phyloP scores from a whole-genome alignment of 1,284 basidiomycete genomes.

The Cutaneotrichosporon sp. region DNA sequence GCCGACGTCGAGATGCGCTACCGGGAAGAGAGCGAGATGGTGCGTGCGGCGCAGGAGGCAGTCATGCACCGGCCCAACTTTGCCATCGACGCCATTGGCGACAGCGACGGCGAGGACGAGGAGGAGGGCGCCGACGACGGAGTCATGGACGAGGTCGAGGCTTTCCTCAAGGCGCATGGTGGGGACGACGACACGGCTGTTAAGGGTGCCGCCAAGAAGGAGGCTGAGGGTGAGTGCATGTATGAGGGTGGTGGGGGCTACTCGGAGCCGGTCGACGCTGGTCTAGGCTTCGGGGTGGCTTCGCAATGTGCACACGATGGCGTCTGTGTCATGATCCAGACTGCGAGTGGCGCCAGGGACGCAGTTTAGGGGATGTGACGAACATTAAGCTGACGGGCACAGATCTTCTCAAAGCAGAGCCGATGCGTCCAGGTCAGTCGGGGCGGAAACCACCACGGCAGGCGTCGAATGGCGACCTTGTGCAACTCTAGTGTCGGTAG shows the following conservation, averaged over 20 bases:
- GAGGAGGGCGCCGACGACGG: constrained; percentile 52
- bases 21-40: constrained; percentile 52
- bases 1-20: constrained; percentile 45
- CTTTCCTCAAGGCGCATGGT: constrained; percentile 70
- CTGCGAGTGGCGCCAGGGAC: too few relatives aligned
- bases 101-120: constrained; percentile 68
- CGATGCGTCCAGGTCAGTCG: constrained; percentile 21
- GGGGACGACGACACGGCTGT: constrained; percentile 70
- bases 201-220: constrained; percentile 74
- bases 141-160: constrained; percentile 88
- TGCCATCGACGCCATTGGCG: constrained; percentile 84
- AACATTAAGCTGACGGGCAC: constrained; percentile 4
- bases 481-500: too few relatives aligned
- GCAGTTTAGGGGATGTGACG: too few relatives aligned
- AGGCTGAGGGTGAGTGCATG: constrained; percentile 47
- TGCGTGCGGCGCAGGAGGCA: constrained; percentile 73
- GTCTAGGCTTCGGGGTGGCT: too few relatives aligned
- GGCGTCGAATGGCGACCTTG: constrained; percentile 6
- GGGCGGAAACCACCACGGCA: neutral
- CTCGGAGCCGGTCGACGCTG: too few relatives aligned
- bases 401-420: constrained; percentile 39
- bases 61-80: constrained; percentile 86
- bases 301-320: too few relatives aligned
- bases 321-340: too few relatives aligned
- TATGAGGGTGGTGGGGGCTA: too few relatives aligned